Evolutionary conservation across 2,329 filamentous ascomycete species (phyloP).

Genomic region (Ophiostoma ips): DNA sequence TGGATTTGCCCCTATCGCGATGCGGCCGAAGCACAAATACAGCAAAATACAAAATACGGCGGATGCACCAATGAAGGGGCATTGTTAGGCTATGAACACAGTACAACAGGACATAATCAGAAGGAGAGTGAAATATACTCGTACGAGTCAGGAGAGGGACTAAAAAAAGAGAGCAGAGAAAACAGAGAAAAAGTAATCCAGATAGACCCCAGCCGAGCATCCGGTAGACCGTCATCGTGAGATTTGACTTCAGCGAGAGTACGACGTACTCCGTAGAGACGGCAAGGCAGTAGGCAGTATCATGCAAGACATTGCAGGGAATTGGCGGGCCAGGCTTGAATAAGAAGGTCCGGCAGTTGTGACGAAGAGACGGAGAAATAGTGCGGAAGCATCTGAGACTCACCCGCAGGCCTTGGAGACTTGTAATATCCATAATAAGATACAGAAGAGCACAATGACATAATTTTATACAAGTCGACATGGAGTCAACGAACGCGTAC

Average conservation of each 20-base stretch:
- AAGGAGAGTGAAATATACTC: not conserved
- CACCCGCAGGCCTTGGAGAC: not conserved
- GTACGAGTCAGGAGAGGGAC: not conserved
- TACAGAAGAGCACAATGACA: not conserved
- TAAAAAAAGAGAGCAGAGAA: not conserved
- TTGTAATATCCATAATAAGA: not conserved
- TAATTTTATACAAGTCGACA: not conserved
- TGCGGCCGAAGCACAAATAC: not conserved
- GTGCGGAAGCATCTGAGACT: too few species aligned
- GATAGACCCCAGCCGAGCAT: too few species aligned
- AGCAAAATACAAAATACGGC: not conserved
- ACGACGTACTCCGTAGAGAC: too few species aligned
- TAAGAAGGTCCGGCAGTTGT: too few species aligned
- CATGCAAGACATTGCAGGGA: too few species aligned
- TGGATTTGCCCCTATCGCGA: slow-evolving; percentile 5
- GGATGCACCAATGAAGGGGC: too few species aligned
- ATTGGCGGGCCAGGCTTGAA: too few species aligned
- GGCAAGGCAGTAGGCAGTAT: not conserved
- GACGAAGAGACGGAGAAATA: not conserved
- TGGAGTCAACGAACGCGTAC: too few species aligned
- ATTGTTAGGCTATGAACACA: too few species aligned
- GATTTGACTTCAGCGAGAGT: not conserved
- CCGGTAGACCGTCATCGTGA: not conserved
- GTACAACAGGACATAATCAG: too few species aligned
- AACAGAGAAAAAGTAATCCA: too few species aligned